These are phyloP conservation scores for Anacardium occidentale DNA, from an alignment of 345 rosid genomes.

Conservation along the genomic window DNA sequence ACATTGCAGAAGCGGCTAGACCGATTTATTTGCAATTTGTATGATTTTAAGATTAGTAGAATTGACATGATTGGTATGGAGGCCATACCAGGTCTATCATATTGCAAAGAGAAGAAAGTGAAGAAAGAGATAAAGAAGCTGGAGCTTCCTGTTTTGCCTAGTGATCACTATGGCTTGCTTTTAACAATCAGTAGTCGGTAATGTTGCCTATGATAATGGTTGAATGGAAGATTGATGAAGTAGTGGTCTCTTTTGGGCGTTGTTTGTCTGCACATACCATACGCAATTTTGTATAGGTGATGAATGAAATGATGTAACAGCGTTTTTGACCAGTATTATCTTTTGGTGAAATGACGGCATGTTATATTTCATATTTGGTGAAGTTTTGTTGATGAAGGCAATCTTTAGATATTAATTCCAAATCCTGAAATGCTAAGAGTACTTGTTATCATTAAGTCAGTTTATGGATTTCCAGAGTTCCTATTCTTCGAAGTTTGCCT, in stretches of 20 bases:
- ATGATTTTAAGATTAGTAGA: slow-evolving; percentile 54
- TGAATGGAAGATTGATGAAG: neutral
- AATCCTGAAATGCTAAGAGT: too few species aligned
- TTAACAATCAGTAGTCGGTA: slow-evolving; percentile 50
- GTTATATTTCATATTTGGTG: too few species aligned
- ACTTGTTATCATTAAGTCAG: too few species aligned
- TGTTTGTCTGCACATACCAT: slow-evolving; percentile 11
- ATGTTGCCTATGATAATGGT: slow-evolving; percentile 1
- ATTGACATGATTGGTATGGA: slow-evolving; percentile 89
- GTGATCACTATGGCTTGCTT: slow-evolving; percentile 93
- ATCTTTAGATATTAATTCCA: too few species aligned
- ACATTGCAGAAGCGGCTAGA: slow-evolving; percentile 71
- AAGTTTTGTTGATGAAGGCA: too few species aligned
- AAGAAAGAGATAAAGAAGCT: slow-evolving; percentile 52
- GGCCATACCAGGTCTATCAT: slow-evolving; percentile 65
- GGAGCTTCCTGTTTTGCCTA: slow-evolving; percentile 90
- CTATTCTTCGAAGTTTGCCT: too few species aligned
- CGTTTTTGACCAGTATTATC: slow-evolving; percentile 1
- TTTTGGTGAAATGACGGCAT: too few species aligned
- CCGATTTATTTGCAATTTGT: slow-evolving; percentile 63
- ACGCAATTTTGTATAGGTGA: slow-evolving; percentile 27
- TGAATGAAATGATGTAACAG: slow-evolving; percentile 8
- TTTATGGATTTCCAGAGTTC: too few species aligned
- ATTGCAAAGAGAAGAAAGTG: slow-evolving; percentile 78
- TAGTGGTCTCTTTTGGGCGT: neutral